A percentile compares a stretch with the other conserved stretches of the same genome.
These are phyloP conservation scores for Metschnikowia hibisci DNA, from an alignment of 805 yeast genomes.

Conservation along the genomic window DNA sequence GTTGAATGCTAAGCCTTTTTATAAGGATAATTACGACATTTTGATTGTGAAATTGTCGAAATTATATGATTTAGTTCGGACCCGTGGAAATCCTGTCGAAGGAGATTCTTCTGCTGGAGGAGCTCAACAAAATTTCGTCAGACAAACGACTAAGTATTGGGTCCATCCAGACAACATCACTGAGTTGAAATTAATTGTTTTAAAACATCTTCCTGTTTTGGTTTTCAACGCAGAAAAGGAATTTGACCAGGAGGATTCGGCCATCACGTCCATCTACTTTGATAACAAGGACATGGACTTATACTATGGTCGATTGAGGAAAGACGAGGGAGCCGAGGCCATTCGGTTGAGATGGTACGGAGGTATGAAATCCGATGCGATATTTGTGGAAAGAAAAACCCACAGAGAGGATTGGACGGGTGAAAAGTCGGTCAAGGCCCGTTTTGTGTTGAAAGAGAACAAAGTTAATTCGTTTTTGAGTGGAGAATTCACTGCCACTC, in stretches of 20 bases:
- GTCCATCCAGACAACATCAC: slow-evolving; percentile 98
- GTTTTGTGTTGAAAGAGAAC: slow-evolving; percentile 89
- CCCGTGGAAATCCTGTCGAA: slow-evolving; percentile 90
- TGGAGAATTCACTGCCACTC: slow-evolving; percentile 83
- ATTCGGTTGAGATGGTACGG: slow-evolving; percentile 99
- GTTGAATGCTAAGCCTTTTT: slow-evolving; percentile 90
- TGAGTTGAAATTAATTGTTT: slow-evolving; percentile 84
- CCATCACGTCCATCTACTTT: slow-evolving; percentile 94
- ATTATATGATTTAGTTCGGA: slow-evolving; percentile 87
- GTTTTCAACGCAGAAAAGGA: slow-evolving; percentile 97
- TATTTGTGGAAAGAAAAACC: slow-evolving; percentile 95
- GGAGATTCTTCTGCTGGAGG: slow-evolving; percentile 99
- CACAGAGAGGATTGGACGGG: slow-evolving; percentile 99
- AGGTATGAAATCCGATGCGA: slow-evolving; percentile 88
- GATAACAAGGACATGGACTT: slow-evolving; percentile 87
- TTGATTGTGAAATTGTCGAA: slow-evolving; percentile 86
- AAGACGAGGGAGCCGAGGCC: slow-evolving; percentile 99
- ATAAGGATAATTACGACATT: slow-evolving; percentile 88
- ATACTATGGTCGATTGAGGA: slow-evolving; percentile 89
- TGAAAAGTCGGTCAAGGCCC: slow-evolving; percentile 97
- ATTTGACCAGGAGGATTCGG: slow-evolving; percentile 90
- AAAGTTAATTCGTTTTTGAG: slow-evolving; percentile 78
- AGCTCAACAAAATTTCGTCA: slow-evolving; percentile 92
- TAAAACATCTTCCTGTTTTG: slow-evolving; percentile 93
- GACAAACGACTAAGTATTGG: slow-evolving; percentile 99